Conservation (phyloP, 2,329 filamentous ascomycete genomes). For the Aspergillus brunneoviolaceus region DNA sequence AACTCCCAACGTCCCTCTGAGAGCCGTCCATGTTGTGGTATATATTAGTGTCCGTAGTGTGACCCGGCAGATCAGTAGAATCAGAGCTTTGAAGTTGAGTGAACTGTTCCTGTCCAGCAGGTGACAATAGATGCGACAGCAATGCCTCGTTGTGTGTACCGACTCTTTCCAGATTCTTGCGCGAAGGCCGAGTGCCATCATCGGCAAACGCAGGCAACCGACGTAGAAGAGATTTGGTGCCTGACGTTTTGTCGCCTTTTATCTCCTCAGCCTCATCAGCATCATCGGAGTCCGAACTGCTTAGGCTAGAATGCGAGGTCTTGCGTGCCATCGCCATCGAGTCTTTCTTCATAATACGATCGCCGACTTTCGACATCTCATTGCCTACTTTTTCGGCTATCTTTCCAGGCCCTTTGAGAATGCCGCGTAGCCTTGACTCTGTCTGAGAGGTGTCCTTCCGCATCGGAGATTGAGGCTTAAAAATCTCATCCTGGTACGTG, state of each 20-base stretch:
- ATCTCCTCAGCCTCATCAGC: constrained; percentile 44
- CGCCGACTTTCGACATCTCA: constrained; percentile 62
- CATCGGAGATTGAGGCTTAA: constrained; percentile 20
- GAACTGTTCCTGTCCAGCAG: constrained; percentile 40
- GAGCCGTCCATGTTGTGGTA: constrained; percentile 12
- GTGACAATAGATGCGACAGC: constrained; percentile 53
- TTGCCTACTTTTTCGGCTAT: constrained; percentile 71
- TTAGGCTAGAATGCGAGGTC: constrained; percentile 46
- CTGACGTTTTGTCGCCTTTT: constrained; percentile 30
- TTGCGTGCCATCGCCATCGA: constrained; percentile 42
- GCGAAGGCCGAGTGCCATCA: constrained; percentile 32
- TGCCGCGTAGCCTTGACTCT: constrained; percentile 65
- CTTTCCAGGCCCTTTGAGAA: constrained; percentile 71
- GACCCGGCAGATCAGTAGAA: constrained; percentile 16
- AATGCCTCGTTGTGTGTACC: constrained; percentile 42
- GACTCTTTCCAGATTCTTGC: constrained; percentile 35
- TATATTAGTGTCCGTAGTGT: constrained; percentile 9
- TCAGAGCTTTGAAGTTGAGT: constrained; percentile 29
- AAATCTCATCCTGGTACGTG: constrained; percentile 25
- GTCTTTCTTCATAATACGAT: constrained; percentile 61
- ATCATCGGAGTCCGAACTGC: constrained; percentile 50
- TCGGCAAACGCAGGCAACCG: constrained; percentile 38
- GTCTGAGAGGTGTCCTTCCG: constrained; percentile 35
- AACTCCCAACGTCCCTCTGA: constrained; percentile 11
- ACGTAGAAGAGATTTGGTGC: constrained; percentile 29